Evolutionary conservation across 495 filamentous ascomycete species (phyloP), one percentile per base, ranked within the genome.

Genomic region (Bombardia bombarda): DNA sequence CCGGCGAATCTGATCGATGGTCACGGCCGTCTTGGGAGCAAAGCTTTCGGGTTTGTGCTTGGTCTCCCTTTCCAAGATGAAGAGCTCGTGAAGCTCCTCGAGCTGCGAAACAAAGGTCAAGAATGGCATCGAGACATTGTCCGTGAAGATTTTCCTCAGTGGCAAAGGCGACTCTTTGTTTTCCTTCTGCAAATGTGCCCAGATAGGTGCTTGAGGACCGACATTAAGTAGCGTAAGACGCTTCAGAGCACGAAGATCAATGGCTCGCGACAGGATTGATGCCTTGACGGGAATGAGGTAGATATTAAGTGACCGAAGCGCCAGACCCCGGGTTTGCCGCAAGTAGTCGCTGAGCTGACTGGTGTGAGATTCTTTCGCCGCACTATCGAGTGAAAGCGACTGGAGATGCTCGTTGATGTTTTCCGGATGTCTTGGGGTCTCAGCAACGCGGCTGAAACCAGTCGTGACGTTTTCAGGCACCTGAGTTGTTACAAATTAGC

Each of bases 221-320:
- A 80, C 77, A 39, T 79, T 79, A 33, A 83, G 70, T 7, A 83
- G 61, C 1, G 77, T 78, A 14, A 83, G 51, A 24, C 61, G 63
- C 42, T 63, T 68, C 3, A 83, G 65, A 3, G 56, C 48, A 14
- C 55, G 63, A 9, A 82, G 38, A 46, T 83, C 77, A 5, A 82
- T 51, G 4, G 72, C 70, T 21, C 62, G 60, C 4, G 58, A 66
- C 6, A 83, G 37, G 0, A 79, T 62, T 0, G 67, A 68, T 0
- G 77, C 62, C 52, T 69, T 75, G 42, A 77, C 58, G 1, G 79
- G 79, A 21, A 83, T 66, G 32, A 76, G 69, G 46, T 79, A 66
- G 24, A 83, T 64, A 31, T 66, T 60, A 3, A 83, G 61, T 14
- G 59, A 64, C 28, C 72, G 51, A 2, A 83, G 63, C 2, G 68